Percentiles rank a stretch among this genome's conserved stretches.
Conservation (phyloP, 2,329 filamentous ascomycete species). For the Aspergillus proliferans region DNA sequence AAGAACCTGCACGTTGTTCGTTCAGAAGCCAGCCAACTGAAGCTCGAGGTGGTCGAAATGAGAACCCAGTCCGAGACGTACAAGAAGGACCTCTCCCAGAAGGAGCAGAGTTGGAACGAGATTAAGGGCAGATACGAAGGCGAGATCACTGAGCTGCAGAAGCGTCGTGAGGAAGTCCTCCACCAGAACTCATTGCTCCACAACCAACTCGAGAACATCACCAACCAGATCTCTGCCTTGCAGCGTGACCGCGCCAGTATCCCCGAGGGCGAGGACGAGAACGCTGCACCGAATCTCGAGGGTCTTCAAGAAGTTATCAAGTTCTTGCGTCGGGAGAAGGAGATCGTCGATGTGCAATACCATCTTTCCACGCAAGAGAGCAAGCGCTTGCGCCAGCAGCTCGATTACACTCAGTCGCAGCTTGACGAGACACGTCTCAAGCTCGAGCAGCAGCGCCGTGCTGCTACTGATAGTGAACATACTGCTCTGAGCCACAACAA, state of each 20-base stretch:
- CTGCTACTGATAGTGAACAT: constrained; percentile 66
- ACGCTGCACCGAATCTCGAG: constrained; percentile 55
- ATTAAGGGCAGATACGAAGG: constrained; percentile 73
- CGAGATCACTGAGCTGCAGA: constrained; percentile 72
- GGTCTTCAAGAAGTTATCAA: constrained; percentile 84
- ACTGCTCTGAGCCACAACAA: constrained; percentile 76
- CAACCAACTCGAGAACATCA: constrained; percentile 78
- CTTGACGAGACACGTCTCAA: constrained; percentile 85
- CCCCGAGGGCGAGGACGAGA: constrained; percentile 48
- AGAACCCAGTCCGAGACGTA: constrained; percentile 80
- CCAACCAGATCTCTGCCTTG: constrained; percentile 68
- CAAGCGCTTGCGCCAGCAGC: constrained; percentile 81
- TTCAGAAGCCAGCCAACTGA: constrained; percentile 72
- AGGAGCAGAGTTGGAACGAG: constrained; percentile 82
- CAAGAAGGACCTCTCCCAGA: constrained; percentile 70
- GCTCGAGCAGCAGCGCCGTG: constrained; percentile 79
- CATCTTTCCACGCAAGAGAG: constrained; percentile 82
- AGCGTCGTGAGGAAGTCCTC: constrained; percentile 74
- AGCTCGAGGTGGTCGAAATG: constrained; percentile 67
- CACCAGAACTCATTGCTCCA: constrained; percentile 88
- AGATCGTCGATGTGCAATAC: constrained; percentile 94
- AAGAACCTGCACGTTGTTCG: constrained; percentile 74
- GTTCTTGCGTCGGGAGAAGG: constrained; percentile 90
- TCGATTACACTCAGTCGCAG: constrained; percentile 79
- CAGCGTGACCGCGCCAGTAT: constrained; percentile 64